A percentile compares a stretch with the other conserved stretches of the same genome.
These are phyloP conservation scores for Geranium rotundifolium DNA, from an alignment of 345 rosid species.

Conservation along the genomic window DNA sequence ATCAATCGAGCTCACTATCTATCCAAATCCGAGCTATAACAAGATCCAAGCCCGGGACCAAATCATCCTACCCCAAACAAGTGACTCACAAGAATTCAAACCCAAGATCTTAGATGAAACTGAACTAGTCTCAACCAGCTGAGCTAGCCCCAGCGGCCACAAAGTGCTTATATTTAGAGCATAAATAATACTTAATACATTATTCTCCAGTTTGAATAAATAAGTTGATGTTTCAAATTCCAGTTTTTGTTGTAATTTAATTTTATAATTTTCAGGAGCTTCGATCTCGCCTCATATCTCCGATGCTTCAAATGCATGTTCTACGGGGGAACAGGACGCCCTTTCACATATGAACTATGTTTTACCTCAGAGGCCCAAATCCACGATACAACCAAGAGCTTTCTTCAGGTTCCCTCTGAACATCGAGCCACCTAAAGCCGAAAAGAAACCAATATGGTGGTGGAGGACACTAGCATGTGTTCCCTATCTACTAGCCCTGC, in stretches of 20 bases:
- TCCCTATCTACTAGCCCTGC: conserved; percentile 69
- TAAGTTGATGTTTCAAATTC: neutral
- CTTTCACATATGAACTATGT: neutral
- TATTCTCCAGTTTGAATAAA: neutral
- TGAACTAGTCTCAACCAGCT: too few relatives aligned
- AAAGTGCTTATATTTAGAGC: too few relatives aligned
- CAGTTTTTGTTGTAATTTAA: neutral
- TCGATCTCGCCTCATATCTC: neutral
- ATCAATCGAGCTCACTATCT: too few relatives aligned
- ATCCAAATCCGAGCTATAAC: too few relatives aligned
- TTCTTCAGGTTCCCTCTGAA: conserved; percentile 30
- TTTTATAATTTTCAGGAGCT: conserved; percentile 4
- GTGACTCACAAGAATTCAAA: too few relatives aligned
- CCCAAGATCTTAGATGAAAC: too few relatives aligned
- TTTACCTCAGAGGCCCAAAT: conserved; percentile 4
- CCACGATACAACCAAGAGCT: conserved; percentile 15
- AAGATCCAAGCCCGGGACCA: too few relatives aligned
- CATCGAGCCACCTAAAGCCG: conserved; percentile 31
- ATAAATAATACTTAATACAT: neutral
- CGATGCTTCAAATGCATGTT: neutral
- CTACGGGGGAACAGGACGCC: neutral
- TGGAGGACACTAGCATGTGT: conserved; percentile 65
- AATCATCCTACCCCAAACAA: too few relatives aligned
- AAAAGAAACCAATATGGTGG: conserved; percentile 75
- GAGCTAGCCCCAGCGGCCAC: too few relatives aligned